Percentiles rank a stretch among this genome's conserved stretches.
Evolutionary conservation across 345 rosid genomes (phyloP).

Genomic region (Populus davidiana): DNA sequence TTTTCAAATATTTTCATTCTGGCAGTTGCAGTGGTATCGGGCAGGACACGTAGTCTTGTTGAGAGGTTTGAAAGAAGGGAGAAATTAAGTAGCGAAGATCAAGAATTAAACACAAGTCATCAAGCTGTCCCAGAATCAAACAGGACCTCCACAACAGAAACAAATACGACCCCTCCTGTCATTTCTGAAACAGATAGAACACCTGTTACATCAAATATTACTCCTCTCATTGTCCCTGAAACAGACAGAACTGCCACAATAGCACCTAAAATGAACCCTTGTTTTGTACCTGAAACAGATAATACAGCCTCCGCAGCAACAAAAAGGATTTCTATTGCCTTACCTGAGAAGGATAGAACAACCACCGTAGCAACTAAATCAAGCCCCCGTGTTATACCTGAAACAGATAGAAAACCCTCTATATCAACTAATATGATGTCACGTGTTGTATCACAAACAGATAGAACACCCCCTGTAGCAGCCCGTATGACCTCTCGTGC

Average conservation of each 20-base stretch:
- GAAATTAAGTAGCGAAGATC: conserved; percentile 39
- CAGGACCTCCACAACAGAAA: conserved; percentile 1
- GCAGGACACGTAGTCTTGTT: conserved; percentile 86
- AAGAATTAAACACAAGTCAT: conserved; percentile 25
- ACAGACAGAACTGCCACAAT: not conserved
- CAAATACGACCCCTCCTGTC: not conserved
- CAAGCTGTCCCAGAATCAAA: conserved; percentile 11
- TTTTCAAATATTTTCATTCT: conserved; percentile 22
- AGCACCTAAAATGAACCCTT: not conserved
- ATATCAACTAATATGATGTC: conserved; percentile 7
- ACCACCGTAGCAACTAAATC: not conserved
- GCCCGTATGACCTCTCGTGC: no score
- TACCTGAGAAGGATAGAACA: conserved; percentile 26
- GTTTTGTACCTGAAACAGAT: conserved; percentile 10
- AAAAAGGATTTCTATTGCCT: not conserved
- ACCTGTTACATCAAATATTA: not conserved
- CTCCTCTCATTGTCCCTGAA: not conserved
- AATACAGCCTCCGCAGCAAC: conserved; percentile 7
- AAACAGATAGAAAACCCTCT: conserved; percentile 5
- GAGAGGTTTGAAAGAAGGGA: conserved; percentile 88
- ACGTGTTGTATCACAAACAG: conserved; percentile 7
- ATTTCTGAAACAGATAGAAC: conserved; percentile 21
- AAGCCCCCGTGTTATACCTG: not conserved
- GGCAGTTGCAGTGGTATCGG: conserved; percentile 86
- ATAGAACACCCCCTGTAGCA: not conserved